These are phyloP conservation scores for Teratosphaeria zuluensis DNA, from an alignment of 2,329 filamentous ascomycete species.

Conservation along the genomic window DNA sequence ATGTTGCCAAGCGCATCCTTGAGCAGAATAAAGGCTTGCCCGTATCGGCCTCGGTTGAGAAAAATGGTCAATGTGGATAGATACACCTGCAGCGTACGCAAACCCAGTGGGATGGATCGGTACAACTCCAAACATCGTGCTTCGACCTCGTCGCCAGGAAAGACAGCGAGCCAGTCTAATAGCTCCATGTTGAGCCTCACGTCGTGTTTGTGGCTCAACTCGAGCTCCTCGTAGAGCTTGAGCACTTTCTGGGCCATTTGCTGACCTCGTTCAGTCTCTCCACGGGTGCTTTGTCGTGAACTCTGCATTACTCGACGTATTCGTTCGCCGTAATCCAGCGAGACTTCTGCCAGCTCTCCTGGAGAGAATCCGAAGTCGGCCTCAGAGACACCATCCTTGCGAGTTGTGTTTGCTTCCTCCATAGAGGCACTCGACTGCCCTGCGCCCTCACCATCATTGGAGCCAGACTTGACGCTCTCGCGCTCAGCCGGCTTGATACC, in stretches of 20 bases:
- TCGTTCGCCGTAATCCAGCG: neutral
- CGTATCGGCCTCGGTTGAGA: slow-evolving; percentile 8
- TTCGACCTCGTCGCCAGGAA: slow-evolving; percentile 9
- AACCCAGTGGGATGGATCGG: slow-evolving; percentile 12
- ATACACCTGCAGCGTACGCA: slow-evolving; percentile 14
- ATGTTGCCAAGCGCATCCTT: slow-evolving; percentile 18
- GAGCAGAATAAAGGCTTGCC: slow-evolving; percentile 12
- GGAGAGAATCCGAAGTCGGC: slow-evolving; percentile 3
- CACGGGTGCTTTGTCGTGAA: neutral
- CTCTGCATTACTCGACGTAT: slow-evolving; percentile 3
- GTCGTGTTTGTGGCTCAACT: slow-evolving; percentile 12
- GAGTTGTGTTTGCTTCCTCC: neutral
- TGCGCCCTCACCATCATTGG: neutral
- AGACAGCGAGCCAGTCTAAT: slow-evolving; percentile 16
- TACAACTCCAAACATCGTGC: slow-evolving; percentile 16
- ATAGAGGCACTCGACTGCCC: slow-evolving; percentile 7
- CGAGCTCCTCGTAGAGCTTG: slow-evolving; percentile 27
- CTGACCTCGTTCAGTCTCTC: neutral
- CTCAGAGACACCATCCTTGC: neutral
- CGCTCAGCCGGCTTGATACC: neutral
- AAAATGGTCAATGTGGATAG: slow-evolving; percentile 11
- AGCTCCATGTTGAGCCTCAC: slow-evolving; percentile 15
- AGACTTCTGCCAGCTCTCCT: slow-evolving; percentile 6
- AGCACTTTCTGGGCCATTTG: slow-evolving; percentile 16
- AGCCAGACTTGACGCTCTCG: no score